A percentile compares a stretch with the other conserved stretches of the same genome.
phyloP scores from a whole-genome alignment of 2,329 filamentous ascomycete species.

The Colletotrichum horii region DNA sequence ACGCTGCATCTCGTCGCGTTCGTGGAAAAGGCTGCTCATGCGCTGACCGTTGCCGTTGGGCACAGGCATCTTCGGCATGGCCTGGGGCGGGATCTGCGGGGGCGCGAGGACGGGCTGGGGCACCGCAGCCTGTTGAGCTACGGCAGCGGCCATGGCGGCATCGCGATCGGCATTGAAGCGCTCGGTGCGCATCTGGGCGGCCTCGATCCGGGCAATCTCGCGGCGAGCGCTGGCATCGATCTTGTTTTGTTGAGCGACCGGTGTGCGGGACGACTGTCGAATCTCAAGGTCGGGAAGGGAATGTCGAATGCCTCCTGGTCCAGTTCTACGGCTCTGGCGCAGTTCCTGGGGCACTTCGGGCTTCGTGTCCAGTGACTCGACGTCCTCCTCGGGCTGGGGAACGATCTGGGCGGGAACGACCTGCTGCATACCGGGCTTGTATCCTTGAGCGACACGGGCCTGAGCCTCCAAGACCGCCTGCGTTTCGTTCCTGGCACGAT shows the following conservation, averaged over 20 bases:
- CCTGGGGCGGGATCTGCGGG: background rate
- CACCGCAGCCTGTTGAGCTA: background rate
- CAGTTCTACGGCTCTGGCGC: slow-evolving; percentile 48
- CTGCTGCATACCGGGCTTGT: slow-evolving; percentile 20
- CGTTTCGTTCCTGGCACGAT: slow-evolving; percentile 55
- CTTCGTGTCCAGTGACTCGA: slow-evolving; percentile 8
- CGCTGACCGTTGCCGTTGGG: background rate
- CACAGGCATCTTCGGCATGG: slow-evolving; percentile 7
- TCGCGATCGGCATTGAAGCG: slow-evolving; percentile 49
- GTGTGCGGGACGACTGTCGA: slow-evolving; percentile 37
- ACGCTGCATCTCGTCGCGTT: slow-evolving; percentile 54
- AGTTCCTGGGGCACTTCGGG: slow-evolving; percentile 37
- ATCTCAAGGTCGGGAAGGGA: slow-evolving; percentile 40
- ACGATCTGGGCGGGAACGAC: slow-evolving; percentile 1
- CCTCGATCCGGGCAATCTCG: slow-evolving; percentile 58
- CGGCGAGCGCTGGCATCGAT: slow-evolving; percentile 55
- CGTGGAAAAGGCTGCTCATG: slow-evolving; percentile 39
- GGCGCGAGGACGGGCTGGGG: background rate
- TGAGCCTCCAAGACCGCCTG: slow-evolving; percentile 58
- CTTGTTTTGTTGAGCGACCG: slow-evolving; percentile 45
- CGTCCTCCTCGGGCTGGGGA: slow-evolving; percentile 24
- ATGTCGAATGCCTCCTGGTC: slow-evolving; percentile 35
- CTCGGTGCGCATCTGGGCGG: slow-evolving; percentile 55
- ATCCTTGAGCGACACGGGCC: slow-evolving; percentile 41
- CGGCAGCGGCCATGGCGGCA: slow-evolving; percentile 32